Evolutionary conservation across 805 yeast genomes (phyloP), one percentile per base, ranked within the genome.

Genomic region (Jamesozyma lodderae): DNA sequence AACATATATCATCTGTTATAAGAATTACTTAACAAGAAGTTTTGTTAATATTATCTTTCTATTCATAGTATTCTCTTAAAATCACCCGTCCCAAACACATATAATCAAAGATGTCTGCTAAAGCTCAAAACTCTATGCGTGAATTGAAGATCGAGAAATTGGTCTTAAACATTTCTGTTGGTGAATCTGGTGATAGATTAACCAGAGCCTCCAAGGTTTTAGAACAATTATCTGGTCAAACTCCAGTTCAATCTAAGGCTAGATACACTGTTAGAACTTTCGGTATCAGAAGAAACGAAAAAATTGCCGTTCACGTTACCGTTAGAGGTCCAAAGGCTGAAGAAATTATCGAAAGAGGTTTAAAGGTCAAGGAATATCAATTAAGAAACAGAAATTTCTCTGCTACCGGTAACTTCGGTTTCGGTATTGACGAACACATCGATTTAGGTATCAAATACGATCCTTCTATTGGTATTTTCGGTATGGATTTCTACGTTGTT

Each of bases 151-250:
- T 92, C 77, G 97, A 92, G 77, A 92, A 92, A 77, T 82, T 92
- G 73, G 96, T 92, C 73, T 84, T 92, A 73, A 92, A 92, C 92
- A 92, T 92, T 76, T 88, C 95, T 74, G 98, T 92, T 72, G 98
- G 98, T 78, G 98, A 92, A 77, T 88, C 96, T 73, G 98, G 98
- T 80, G 98, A 92, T 75, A 84, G 97, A 82, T 86, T 92, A 72
- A 92, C 98, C 78, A 90, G 98, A 84, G 98, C 98, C 63, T 92
- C 98, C 68, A 92, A 92, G 81, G 98, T 92, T 65, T 80, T 92
- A 68, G 98, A 92, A 78, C 98, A 92, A 79, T 83, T 92, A 64
- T 90, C 97, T 60, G 98, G 98, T 88, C 98, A 92, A 78, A 92
- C 98, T 64, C 98, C 98, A 70, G 98, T 92, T 62, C 96, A 85